Evolutionary conservation across 129 eudicot genomes (phyloP).

Genomic region (Arctium lappa): DNA sequence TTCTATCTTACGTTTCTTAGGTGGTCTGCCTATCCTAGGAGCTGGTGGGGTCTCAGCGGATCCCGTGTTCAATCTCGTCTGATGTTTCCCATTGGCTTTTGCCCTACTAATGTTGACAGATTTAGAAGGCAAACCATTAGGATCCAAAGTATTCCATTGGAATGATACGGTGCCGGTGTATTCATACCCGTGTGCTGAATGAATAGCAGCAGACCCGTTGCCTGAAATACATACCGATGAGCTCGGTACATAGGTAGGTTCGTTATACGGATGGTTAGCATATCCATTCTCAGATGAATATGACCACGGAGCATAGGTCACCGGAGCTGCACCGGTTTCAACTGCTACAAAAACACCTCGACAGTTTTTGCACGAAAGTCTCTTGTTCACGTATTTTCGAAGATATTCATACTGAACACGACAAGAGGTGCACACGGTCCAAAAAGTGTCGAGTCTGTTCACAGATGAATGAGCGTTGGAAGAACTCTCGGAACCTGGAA

Average conservation of each 20-base stretch:
- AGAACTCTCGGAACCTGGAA: slow-evolving; percentile 28
- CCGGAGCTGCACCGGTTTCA: slow-evolving; percentile 82
- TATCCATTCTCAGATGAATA: slow-evolving; percentile 64
- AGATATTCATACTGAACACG: slow-evolving; percentile 95
- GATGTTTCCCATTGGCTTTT: slow-evolving; percentile 49
- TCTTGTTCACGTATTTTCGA: slow-evolving; percentile 80
- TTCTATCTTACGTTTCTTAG: slow-evolving; percentile 70
- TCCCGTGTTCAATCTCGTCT: slow-evolving; percentile 28
- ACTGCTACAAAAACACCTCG: slow-evolving; percentile 86
- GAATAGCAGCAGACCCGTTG: slow-evolving; percentile 55
- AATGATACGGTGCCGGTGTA: slow-evolving; percentile 59
- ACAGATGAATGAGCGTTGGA: slow-evolving; percentile 44
- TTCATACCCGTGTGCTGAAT: slow-evolving; percentile 61
- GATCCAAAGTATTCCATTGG: slow-evolving; percentile 66
- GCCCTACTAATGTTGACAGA: slow-evolving; percentile 36
- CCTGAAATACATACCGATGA: slow-evolving; percentile 53
- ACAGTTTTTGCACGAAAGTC: slow-evolving; percentile 90
- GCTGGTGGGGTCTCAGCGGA: slow-evolving; percentile 21
- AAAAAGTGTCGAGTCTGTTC: slow-evolving; percentile 66
- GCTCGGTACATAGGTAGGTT: slow-evolving; percentile 45
- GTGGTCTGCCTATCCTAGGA: slow-evolving; percentile 63
- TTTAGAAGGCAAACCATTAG: slow-evolving; percentile 41
- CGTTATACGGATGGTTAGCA: slow-evolving; percentile 53
- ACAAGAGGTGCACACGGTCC: slow-evolving; percentile 96
- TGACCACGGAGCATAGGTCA: slow-evolving; percentile 59